These are phyloP conservation scores for Lasiodiplodia sp. DNA, from an alignment of 2,329 filamentous ascomycete species.

Conservation along the genomic window DNA sequence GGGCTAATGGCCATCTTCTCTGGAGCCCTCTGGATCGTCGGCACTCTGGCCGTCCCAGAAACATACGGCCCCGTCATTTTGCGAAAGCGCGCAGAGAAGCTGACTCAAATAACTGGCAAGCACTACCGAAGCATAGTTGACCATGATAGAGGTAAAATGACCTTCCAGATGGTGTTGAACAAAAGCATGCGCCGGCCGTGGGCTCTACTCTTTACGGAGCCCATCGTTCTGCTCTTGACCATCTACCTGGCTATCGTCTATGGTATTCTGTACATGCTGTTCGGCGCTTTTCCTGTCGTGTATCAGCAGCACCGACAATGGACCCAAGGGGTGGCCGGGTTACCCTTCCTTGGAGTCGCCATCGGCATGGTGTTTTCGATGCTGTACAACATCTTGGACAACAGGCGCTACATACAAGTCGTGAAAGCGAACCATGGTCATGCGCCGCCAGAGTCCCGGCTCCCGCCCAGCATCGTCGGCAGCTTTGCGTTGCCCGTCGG, in stretches of 20 bases:
- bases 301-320: conserved; percentile 59
- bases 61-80: conserved; percentile 62
- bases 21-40: conserved; percentile 53
- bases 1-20: conserved; percentile 62
- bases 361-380: conserved; percentile 71
- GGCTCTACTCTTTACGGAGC: conserved; percentile 73
- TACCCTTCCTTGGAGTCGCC: conserved; percentile 71
- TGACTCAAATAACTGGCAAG: conserved; percentile 59
- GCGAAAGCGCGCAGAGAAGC: conserved; percentile 55
- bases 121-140: conserved; percentile 52
- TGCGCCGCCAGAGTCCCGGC: conserved; percentile 70
- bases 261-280: conserved; percentile 58
- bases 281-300: conserved; percentile 63
- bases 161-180: conserved; percentile 52
- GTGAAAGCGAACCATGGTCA: conserved; percentile 59
- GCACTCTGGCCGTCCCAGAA: conserved; percentile 52
- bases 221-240: conserved; percentile 70
- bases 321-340: conserved; percentile 46
- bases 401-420: conserved; percentile 46
- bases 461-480: conserved; percentile 69
- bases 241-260: conserved; percentile 71
- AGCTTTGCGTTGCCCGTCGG: conserved; percentile 64
- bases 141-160: conserved; percentile 52
- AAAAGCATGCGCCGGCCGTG: conserved; percentile 69
- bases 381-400: conserved; percentile 53